Evolutionary conservation across 352 stramenopile genomes (phyloP), one percentile per base, ranked within the genome.

Genomic region (Globisporangium parvum): DNA sequence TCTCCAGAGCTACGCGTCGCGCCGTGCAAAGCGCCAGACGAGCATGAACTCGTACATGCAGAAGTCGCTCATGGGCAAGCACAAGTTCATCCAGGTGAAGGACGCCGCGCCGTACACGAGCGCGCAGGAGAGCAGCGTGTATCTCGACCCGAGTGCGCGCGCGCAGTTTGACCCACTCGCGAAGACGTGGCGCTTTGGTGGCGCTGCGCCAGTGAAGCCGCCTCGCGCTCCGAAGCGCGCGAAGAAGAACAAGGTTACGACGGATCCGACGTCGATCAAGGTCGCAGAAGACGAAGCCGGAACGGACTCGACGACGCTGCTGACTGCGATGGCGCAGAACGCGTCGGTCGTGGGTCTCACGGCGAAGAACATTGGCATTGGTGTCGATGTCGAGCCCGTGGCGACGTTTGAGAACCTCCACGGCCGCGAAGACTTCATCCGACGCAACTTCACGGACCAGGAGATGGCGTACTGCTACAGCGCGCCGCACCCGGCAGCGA

Each of bases 371-470:
- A 75, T 84, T 63, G 77, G 80, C 50, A 74, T 93, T 58, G 82
- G 85, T 21, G 78, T 95, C 42, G 84, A 96, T 53, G 83, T 96
- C 33, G 79, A 96, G 69, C 78, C 84, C 1, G 70, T 95, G 47
- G 77, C 79, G 47, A 93, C 84, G 2, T 95, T 96, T 57, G 81
- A 88, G 51, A 82, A 85, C 58, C 62, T 89, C 41, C 68, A 84
- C 46, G 73, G 69, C 31, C 86, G 85, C n/a, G 75, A 92, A 53
- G 81, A 90, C 59, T 94, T 91, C 28, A 82, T 94, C 51, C 72
- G 72, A 8, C 80, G 87, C 63, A 96, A 96, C 76, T 96, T 96
- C 63, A 96, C 85, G 23, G 70, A 91, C 58, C 72, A 82, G 53
- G 87, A 96, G 69, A 87, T 85, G 65, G 75, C 72, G 46, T 95